Base-by-base conservation (phyloP, 352 stramenopile species). In the Thalassiosira ordinaria region DNA sequence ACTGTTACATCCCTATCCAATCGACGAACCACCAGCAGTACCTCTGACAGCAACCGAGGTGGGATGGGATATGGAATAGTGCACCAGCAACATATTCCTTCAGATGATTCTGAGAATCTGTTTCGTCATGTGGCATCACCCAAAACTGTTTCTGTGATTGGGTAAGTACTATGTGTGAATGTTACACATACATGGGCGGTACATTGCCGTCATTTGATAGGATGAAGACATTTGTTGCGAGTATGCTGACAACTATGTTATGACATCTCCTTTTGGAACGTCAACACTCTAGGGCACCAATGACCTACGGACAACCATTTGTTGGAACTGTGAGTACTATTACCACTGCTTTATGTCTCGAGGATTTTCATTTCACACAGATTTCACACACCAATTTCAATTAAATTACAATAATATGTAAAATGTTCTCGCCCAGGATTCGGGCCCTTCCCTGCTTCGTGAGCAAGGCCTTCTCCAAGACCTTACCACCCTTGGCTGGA, bases 291-390 rank as follows among this genome's bases (percentile, higher is more conserved):
- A 90, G 87, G 44, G 87, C 84, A 68, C 90, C 90, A 13, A 92
- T 93, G 87, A 93, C 90, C 20, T 93, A 87, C 51, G 91, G 91
- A 13, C 91, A 95, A 46, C 91, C 91, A 9, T 93, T 86, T 82
- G 81, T 89, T 22, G 91, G 91, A 9, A 92, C 86, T 46, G 83
- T 90, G 68, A 74, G 78, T 80, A 22, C 35, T 53, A 67, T 53
- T 44, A 47, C n/a, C n/a, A n/a, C n/a, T n/a, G n/a, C n/a, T n/a
- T n/a, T n/a, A n/a, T n/a, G n/a, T n/a, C n/a, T n/a, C n/a, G n/a
- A n/a, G n/a, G n/a, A n/a, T n/a, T n/a, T n/a, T n/a, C n/a, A n/a
- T n/a, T n/a, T n/a, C n/a, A n/a, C n/a, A n/a, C n/a, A n/a, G n/a
- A n/a, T n/a, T n/a, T n/a, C n/a, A n/a, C n/a, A n/a, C n/a, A n/a